Base-by-base conservation (phyloP, 2,329 filamentous ascomycete species). In the Lasiodiplodia citricola region DNA sequence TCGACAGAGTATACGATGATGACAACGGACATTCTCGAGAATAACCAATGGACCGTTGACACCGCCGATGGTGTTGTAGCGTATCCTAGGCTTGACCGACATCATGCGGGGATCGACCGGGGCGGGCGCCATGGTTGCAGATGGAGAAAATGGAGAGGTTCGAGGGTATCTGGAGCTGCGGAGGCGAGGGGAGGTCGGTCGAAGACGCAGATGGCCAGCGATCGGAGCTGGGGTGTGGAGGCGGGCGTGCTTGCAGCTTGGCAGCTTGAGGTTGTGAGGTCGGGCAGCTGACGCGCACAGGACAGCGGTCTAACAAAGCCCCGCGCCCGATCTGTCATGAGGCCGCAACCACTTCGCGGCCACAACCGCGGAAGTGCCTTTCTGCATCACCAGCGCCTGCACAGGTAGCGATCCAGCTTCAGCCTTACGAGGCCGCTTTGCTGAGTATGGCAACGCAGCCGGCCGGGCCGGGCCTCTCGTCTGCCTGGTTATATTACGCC, bases 31-130 rank as follows among this genome's bases (percentile, higher is more conserved):
- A 88, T 97, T 96, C 81, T 98, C 96, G 74, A 99, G 88, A 79
- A 99, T 95, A 79, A 99, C 96, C 82, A 99, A 88, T 77, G 96
- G 96, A 70, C 96, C 96, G 85, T 99, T 99, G 83, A 99, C 91
- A 86, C 95, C 95, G 79, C 94, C 93, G 80, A 99, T 94, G 76
- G 96, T 99, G 86, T 99, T 99, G 89, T 99, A 99, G 78, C 92
- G 90, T 83, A 98, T 87, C 80, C 90, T 86, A 74, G 90, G 90
- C 79, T 89, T 87, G 80, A 92, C 83, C 75, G 80, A 78, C 81
- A 85, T 84, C 83, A 84, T 84, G 72, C 83, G 80, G 71, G 83
- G 83, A 72, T 85, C 83, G 67, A 80, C 72, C 56, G 75, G 69
- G 70, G 77, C 76, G 70, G 79, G 75, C 76, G 68, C 71, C 71